These are phyloP conservation scores for Debaryomyces nepalensis DNA, from an alignment of 1,139 yeast species.

Conservation along the genomic window DNA sequence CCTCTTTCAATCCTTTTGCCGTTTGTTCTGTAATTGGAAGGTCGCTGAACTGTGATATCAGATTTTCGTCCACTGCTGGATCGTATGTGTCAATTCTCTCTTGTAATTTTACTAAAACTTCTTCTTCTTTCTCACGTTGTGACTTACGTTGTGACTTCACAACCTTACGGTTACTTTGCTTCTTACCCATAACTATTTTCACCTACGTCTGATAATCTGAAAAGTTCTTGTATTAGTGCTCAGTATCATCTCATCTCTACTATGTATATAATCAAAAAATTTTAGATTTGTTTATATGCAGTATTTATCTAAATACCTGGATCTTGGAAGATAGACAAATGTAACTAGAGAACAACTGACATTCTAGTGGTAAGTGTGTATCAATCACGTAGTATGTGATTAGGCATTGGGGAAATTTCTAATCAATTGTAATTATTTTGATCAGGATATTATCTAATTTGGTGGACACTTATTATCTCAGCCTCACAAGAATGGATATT, in stretches of 20 bases:
- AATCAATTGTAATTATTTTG: too few relatives aligned
- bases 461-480: too few relatives aligned
- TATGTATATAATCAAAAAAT: constrained; percentile 6
- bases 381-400: too few relatives aligned
- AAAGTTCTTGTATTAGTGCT: constrained; percentile 3
- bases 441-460: too few relatives aligned
- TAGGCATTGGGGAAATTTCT: too few relatives aligned
- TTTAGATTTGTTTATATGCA: constrained; percentile 9
- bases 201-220: neutral
- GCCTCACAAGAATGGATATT: too few relatives aligned
- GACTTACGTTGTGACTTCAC: constrained; percentile 22
- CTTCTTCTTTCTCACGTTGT: constrained; percentile 45
- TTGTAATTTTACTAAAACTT: constrained; percentile 50
- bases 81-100: constrained; percentile 56
- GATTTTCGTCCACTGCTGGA: constrained; percentile 35
- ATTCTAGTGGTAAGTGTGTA: too few relatives aligned
- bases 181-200: constrained; percentile 28
- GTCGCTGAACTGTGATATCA: constrained; percentile 56
- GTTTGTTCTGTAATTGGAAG: constrained; percentile 76
- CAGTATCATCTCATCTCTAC: constrained; percentile 12
- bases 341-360: too few relatives aligned
- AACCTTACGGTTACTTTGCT: constrained; percentile 19
- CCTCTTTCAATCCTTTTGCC: constrained; percentile 70
- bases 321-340: too few relatives aligned
- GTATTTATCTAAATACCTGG: neutral